These are phyloP conservation scores for Moesziomyces sp. DNA, from an alignment of 1,284 basidiomycete genomes.

Conservation along the genomic window DNA sequence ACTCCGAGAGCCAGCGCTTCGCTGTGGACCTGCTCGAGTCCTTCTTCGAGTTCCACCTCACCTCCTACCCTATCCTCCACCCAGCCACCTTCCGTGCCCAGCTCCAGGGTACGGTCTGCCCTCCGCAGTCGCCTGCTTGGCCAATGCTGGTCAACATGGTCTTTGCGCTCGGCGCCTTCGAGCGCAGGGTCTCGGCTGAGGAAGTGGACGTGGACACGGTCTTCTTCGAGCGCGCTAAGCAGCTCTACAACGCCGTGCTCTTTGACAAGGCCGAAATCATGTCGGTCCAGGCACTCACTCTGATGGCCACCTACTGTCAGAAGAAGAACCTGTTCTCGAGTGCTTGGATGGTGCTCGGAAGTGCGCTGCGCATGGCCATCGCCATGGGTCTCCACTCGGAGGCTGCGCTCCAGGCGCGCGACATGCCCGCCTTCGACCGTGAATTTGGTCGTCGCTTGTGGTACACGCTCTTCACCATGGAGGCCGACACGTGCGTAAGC, in stretches of 20 bases:
- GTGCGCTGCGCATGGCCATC: constrained; percentile 51
- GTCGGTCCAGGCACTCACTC: constrained; percentile 41
- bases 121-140: constrained; percentile 36
- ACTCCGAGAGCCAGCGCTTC: constrained; percentile 30
- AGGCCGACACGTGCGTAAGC: constrained; percentile 49
- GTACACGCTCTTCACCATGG: constrained; percentile 51
- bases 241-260: constrained; percentile 40
- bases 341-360: constrained; percentile 52
- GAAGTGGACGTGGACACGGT: constrained; percentile 31
- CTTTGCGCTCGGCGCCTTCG: constrained; percentile 47
- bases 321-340: constrained; percentile 46
- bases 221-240: constrained; percentile 43
- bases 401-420: constrained; percentile 33
- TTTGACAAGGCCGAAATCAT: constrained; percentile 50
- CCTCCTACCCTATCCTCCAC: constrained; percentile 48
- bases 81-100: constrained; percentile 49
- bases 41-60: constrained; percentile 49
- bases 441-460: constrained; percentile 47
- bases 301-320: constrained; percentile 52
- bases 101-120: constrained; percentile 34
- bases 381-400: constrained; percentile 46
- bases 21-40: constrained; percentile 38
- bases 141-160: constrained; percentile 55
- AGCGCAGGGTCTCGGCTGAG: constrained; percentile 31
- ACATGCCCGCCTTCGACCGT: constrained; percentile 39